Evolutionary conservation across 2,329 filamentous ascomycete species (phyloP), one percentile per base, ranked within the genome.

Genomic region (Fusarium denticulatum): DNA sequence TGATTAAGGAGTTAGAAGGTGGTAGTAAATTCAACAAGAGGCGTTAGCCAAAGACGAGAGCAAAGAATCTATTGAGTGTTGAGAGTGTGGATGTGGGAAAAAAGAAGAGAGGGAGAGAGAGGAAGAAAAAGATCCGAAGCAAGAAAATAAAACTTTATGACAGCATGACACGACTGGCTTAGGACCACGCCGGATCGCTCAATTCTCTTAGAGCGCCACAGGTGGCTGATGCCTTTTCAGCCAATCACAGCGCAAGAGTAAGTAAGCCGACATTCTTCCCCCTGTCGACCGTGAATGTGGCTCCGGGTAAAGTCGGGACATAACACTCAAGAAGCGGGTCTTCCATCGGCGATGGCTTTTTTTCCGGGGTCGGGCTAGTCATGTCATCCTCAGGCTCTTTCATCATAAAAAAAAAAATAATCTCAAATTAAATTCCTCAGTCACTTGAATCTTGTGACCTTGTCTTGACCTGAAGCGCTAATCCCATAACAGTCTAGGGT

Each of bases 111-210:
- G 71, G 47, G 66, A 72, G 77, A 65, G 62, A 67, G 73, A 39
- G 37, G 11, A 65, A 77, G 67, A 69, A 69, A 69, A 73, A 74
- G 69, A 60, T 59, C 36, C 71, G 69, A 76, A 74, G 64, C 71
- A 76, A 77, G 75, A 67, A 63, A 74, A 74, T 66, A 82, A 82
- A 81, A 78, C 75, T 81, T 83, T 80, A 83, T 83, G 82, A 84
- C 83, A 82, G 79, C 81, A 83, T 83, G 81, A 79, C 77, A 77
- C 65, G 69, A 67, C 64, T 67, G 71, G 50, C 34, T 13, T 42
- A 45, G 42, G 49, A 50, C 56, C 30, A 52, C 40, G 56, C 52
- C 28, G 63, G 49, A 69, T 62, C 68, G 57, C 71, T 57, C 42
- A 61, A 56, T 65, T 63, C 47, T 69, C 37, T 46, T 45, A 20